These are phyloP conservation scores for Planoprotostelium fungivorum DNA, from an alignment of 78 protist genomes.

Conservation along the genomic window DNA sequence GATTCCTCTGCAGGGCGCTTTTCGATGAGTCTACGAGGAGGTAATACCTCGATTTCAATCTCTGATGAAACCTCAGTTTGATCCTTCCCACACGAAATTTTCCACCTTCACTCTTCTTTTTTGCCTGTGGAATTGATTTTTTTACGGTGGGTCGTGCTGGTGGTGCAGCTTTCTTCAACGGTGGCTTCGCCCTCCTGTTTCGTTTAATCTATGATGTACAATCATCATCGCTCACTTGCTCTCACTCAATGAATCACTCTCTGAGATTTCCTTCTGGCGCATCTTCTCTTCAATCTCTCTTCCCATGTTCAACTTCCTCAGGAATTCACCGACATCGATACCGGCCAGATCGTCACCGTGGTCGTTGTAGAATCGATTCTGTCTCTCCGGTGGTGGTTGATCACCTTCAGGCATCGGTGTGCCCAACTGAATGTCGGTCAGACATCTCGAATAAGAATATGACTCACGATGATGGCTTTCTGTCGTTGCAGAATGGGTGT, in stretches of 20 bases:
- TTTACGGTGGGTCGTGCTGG: neutral
- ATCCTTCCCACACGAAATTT: neutral
- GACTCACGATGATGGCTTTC: neutral
- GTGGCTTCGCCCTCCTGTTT: neutral
- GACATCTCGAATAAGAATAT: neutral
- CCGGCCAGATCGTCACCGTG: neutral
- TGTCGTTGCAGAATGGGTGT: neutral
- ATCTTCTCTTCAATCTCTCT: neutral
- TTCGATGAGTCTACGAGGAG: no score
- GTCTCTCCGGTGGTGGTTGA: neutral
- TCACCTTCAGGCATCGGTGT: neutral
- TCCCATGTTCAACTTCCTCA: neutral
- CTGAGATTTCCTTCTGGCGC: neutral
- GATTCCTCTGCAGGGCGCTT: no score
- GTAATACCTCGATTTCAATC: no score
- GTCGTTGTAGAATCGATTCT: neutral
- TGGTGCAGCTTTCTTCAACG: neutral
- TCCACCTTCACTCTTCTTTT: neutral
- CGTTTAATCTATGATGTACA: neutral
- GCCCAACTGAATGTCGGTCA: neutral
- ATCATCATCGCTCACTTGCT: neutral
- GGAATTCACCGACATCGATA: neutral
- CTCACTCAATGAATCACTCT: neutral
- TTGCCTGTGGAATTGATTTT: neutral
- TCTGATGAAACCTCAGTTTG: no score